A percentile compares a stretch with the other conserved stretches of the same genome.
Evolutionary conservation across 257 asterid species (phyloP).

Genomic region (Ballota nigra): DNA sequence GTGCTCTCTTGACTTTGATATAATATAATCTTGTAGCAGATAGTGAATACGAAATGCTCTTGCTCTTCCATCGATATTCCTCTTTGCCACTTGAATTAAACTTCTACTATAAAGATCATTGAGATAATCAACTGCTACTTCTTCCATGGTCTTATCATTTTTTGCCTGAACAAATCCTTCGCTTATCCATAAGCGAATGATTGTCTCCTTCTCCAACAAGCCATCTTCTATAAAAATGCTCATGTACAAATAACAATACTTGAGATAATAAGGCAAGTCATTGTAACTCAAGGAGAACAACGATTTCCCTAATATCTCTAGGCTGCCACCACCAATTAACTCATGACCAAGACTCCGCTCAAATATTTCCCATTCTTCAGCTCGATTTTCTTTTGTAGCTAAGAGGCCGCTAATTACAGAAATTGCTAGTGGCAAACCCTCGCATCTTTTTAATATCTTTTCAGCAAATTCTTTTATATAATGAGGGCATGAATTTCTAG

Average conservation of each 20-base stretch:
- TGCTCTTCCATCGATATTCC: background rate
- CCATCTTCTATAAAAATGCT: conserved; percentile 22
- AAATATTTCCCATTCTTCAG: conserved; percentile 15
- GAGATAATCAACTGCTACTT: conserved; percentile 30
- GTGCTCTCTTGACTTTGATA: conserved; percentile 14
- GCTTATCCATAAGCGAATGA: conserved; percentile 32
- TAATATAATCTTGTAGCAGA: conserved; percentile 15
- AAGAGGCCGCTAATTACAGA: conserved; percentile 19
- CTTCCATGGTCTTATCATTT: conserved; percentile 18
- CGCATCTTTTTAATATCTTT: conserved; percentile 11
- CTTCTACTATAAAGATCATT: conserved; percentile 25
- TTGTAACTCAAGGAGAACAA: conserved; percentile 12
- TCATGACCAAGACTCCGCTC: conserved; percentile 4
- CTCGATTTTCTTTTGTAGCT: conserved; percentile 12
- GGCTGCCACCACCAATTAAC: conserved; percentile 4
- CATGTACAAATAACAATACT: conserved; percentile 6
- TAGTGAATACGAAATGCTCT: conserved; percentile 24
- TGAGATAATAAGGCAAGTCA: conserved; percentile 8
- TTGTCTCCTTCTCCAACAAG: background rate
- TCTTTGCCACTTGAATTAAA: conserved; percentile 24
- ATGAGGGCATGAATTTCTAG: background rate
- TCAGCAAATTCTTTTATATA: background rate
- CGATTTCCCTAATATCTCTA: background rate
- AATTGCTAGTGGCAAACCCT: conserved; percentile 21
- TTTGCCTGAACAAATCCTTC: conserved; percentile 33